These are phyloP conservation scores for Didymella segeticola DNA, from an alignment of 2,329 filamentous ascomycete species.

Conservation along the genomic window DNA sequence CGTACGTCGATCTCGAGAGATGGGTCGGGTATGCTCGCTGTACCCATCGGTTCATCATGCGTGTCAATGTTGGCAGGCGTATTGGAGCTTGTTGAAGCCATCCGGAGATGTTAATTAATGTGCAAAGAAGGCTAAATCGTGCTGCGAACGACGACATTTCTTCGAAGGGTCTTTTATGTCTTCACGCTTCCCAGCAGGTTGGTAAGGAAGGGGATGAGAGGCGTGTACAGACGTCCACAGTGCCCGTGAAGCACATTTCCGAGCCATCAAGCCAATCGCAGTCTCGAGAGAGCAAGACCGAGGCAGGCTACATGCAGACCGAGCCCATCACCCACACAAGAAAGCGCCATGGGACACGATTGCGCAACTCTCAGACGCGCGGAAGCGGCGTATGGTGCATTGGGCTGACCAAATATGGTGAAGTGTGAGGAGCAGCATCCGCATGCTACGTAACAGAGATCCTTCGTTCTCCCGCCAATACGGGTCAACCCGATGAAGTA, in stretches of 20 bases:
- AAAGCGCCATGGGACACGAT: neutral
- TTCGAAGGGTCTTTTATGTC: neutral
- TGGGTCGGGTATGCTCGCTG: slow-evolving; percentile 32
- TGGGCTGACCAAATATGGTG: slow-evolving; percentile 2
- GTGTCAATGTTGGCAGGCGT: neutral
- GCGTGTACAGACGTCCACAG: slow-evolving; percentile 3
- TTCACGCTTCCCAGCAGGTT: neutral
- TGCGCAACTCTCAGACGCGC: neutral
- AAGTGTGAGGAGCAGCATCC: slow-evolving; percentile 4
- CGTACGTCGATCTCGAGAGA: slow-evolving; percentile 39
- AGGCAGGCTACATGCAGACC: neutral
- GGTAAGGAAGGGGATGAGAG: slow-evolving; percentile 3
- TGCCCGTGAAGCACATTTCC: neutral
- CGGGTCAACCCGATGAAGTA: neutral
- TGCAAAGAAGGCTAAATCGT: neutral
- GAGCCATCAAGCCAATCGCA: slow-evolving; percentile 2
- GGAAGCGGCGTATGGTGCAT: neutral
- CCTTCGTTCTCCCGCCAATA: neutral
- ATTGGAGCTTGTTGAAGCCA: slow-evolving; percentile 1
- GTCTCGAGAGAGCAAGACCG: neutral
- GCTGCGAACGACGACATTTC: neutral
- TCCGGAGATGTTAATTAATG: neutral
- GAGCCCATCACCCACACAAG: neutral
- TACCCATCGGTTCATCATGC: slow-evolving; percentile 14
- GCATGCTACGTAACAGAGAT: neutral